Evolutionary conservation across 495 filamentous ascomycete genomes (phyloP), one percentile per base, ranked within the genome.

Genomic region (Alectoria sarmentosa): DNA sequence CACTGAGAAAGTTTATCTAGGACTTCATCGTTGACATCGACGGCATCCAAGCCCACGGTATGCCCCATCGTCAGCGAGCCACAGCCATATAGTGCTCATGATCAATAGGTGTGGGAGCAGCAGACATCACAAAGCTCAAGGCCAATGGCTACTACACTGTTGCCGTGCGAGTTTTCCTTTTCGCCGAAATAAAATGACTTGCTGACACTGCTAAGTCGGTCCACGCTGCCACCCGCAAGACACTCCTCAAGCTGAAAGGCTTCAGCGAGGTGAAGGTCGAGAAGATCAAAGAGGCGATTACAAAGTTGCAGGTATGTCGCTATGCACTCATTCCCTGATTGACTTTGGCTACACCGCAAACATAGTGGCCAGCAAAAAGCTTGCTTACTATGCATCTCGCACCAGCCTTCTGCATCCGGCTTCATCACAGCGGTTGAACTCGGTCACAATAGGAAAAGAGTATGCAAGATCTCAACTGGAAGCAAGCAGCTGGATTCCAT

Each of bases 201-300:
- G 32, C 59, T 42, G 26, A 57, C 44, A 11, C 54, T 37, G 15
- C 38, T 54, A 59, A 88, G 88, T 83, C 85, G 55, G 84, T 90
- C 46, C 82, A 88, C 68, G 77, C 81, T 23, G 84, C 86, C 23
- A 90, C 87, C 9, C 80, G 85, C 44, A 84, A 80, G 66, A 85
- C 78, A 37, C 78, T 91, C 39, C 73, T 87, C 63, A 90, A 88
- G 72, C 89, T 91, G 72, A 90, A 88, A 71, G 89, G 89, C 10
- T 90, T 91, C 74, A 90, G 87, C 62, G 89, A 92, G 70, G 79
- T 86, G 69, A 91, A 91, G 73, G 89, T 91, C 17, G 89, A 91
- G 64, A 91, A 90, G 71, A 79, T 92, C 72, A 91, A 90, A 70
- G 89, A 91, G 67, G 89, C 89, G 28, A 82, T 87, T 46, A 78